Evolutionary conservation across 345 rosid species (phyloP).

Genomic region (Pugionium cornutum): DNA sequence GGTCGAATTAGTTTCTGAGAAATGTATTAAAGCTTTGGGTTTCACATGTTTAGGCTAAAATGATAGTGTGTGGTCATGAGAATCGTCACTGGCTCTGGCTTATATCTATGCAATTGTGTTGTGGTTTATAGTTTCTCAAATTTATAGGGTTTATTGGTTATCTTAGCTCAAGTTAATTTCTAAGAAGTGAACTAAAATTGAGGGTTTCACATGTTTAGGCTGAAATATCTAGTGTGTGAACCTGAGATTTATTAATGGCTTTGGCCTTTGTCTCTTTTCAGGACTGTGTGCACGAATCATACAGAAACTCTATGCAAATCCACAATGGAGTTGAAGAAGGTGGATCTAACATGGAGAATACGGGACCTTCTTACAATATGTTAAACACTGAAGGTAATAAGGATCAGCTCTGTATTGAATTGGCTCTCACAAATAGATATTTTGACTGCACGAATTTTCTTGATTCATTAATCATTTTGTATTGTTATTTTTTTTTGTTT

Average conservation of each 20-base stretch:
- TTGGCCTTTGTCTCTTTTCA: constrained; percentile 25
- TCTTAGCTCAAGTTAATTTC: too few relatives aligned
- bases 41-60: not conserved
- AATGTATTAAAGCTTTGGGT: not conserved
- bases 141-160: too few relatives aligned
- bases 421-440: not conserved
- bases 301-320: constrained; percentile 60
- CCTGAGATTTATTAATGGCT: constrained; percentile 3
- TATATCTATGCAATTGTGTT: too few relatives aligned
- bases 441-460: not conserved
- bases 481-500: not conserved
- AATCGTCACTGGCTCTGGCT: too few relatives aligned
- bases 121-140: too few relatives aligned
- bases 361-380: constrained; percentile 52
- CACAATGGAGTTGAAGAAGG: constrained; percentile 66
- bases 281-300: constrained; percentile 82
- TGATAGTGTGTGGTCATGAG: not conserved
- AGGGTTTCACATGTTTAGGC: too few relatives aligned
- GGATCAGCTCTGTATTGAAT: not conserved
- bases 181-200: too few relatives aligned
- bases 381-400: constrained; percentile 64
- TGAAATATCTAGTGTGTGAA: too few relatives aligned
- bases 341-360: constrained; percentile 49
- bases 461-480: constrained; percentile 23
- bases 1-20: constrained; percentile 10